A percentile compares a stretch with the other conserved stretches of the same genome.
These are phyloP conservation scores for Coemansia sp. DNA, from an alignment of 192 early-diverging fungal species.

Conservation along the genomic window DNA sequence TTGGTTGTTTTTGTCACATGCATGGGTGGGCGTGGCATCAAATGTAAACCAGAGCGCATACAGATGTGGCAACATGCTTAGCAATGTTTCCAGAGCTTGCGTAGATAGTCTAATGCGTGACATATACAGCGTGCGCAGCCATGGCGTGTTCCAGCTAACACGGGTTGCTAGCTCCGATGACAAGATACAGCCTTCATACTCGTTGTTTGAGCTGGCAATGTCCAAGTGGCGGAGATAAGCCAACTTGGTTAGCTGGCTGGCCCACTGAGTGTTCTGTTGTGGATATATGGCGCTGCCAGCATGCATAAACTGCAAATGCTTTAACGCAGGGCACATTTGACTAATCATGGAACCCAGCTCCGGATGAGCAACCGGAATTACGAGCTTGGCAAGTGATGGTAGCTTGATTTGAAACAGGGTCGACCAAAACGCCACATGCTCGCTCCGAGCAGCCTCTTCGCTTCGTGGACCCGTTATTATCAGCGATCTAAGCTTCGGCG, in stretches of 20 bases:
- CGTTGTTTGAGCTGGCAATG: conserved; percentile 51
- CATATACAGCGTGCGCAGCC: conserved; percentile 34
- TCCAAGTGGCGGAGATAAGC: conserved; percentile 20
- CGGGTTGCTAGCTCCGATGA: conserved; percentile 16
- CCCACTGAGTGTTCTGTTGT: conserved; percentile 35
- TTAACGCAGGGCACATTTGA: conserved; percentile 18
- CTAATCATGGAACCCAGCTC: conserved; percentile 22
- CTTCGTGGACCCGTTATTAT: conserved; percentile 30
- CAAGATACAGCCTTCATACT: conserved; percentile 44
- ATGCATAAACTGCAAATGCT: conserved; percentile 19
- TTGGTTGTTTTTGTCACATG: not conserved
- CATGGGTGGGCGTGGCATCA: not conserved
- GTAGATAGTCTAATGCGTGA: conserved; percentile 30
- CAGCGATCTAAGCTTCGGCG: conserved; percentile 7
- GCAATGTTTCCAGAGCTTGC: conserved; percentile 10
- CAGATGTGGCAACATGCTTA: conserved; percentile 34
- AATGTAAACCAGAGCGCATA: conserved; percentile 49
- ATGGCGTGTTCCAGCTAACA: conserved; percentile 18
- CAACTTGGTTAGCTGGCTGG: conserved; percentile 17
- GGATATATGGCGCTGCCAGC: conserved; percentile 31
- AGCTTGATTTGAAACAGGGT: conserved; percentile 17
- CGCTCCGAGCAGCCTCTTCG: conserved; percentile 35
- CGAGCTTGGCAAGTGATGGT: conserved; percentile 10
- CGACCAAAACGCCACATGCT: conserved; percentile 33
- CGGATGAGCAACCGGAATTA: conserved; percentile 31